Percentiles rank a stretch among this genome's conserved stretches.
Conservation (phyloP, 352 stramenopile genomes). For the Phytophthora podocarpi region DNA sequence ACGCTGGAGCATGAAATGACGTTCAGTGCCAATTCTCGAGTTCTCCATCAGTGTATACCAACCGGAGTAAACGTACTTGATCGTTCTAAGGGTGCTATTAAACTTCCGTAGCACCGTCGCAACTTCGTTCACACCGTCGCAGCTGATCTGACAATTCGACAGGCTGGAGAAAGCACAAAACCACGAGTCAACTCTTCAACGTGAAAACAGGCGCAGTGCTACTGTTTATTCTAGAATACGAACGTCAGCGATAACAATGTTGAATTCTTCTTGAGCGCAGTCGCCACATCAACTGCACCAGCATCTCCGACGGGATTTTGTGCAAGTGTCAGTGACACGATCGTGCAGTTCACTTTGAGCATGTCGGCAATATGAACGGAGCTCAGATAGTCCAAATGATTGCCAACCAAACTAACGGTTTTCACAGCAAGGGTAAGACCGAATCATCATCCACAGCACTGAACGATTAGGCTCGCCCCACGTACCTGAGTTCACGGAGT, state of each 20-base stretch:
- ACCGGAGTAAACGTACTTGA: slow-evolving; percentile 56
- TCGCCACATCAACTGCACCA: slow-evolving; percentile 45
- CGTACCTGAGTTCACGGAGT: slow-evolving; percentile 46
- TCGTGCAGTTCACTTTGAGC: slow-evolving; percentile 56
- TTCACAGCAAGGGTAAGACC: not conserved
- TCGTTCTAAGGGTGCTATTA: slow-evolving; percentile 48
- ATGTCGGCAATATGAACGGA: slow-evolving; percentile 49
- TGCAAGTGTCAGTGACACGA: slow-evolving; percentile 46
- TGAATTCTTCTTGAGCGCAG: slow-evolving; percentile 60
- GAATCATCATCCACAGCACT: too few species aligned
- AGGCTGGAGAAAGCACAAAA: slow-evolving; percentile 31
- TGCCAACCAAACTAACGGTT: slow-evolving; percentile 46
- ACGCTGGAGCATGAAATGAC: slow-evolving; percentile 29
- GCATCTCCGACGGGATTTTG: slow-evolving; percentile 57
- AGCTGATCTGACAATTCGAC: slow-evolving; percentile 46
- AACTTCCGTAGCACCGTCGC: slow-evolving; percentile 43
- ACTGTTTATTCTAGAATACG: not conserved
- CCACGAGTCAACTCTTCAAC: not conserved
- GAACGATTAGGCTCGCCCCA: not conserved
- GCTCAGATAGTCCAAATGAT: slow-evolving; percentile 64
- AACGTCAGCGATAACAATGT: slow-evolving; percentile 53
- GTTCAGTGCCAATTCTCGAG: too few species aligned
- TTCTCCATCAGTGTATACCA: too few species aligned
- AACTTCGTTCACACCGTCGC: slow-evolving; percentile 44
- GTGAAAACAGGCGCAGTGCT: not conserved